Evolutionary conservation across 1,284 basidiomycete genomes (phyloP).

Genomic region (Rhodotorula sp.): DNA sequence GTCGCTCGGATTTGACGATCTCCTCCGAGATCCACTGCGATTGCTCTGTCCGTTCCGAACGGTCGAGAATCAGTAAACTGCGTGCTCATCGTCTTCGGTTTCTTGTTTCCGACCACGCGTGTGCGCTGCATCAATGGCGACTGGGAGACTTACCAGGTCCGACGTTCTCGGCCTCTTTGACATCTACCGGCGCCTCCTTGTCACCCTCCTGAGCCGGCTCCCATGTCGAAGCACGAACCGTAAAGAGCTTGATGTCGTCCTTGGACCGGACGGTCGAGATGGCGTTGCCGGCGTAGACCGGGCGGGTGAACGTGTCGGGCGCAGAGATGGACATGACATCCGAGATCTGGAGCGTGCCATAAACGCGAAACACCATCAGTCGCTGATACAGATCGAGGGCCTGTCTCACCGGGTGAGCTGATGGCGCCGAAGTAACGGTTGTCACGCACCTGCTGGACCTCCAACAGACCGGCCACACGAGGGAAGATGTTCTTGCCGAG

Average conservation of each 20-base stretch:
- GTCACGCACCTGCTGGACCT: constrained; percentile 54
- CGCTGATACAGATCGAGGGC: not conserved
- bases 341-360: constrained; percentile 59
- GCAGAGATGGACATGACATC: constrained; percentile 86
- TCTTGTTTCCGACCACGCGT: not conserved
- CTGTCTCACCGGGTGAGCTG: not conserved
- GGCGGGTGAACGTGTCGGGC: constrained; percentile 79
- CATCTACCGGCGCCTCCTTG: constrained; percentile 60
- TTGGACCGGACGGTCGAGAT: constrained; percentile 81
- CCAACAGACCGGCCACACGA: constrained; percentile 79
- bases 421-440: not conserved
- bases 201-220: constrained; percentile 59
- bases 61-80: not conserved
- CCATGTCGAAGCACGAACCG: constrained; percentile 93
- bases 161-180: constrained; percentile 62
- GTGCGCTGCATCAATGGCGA: not conserved
- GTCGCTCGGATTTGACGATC: constrained; percentile 86
- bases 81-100: too few species aligned
- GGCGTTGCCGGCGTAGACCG: constrained; percentile 98
- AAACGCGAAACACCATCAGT: not conserved
- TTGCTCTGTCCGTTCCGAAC: constrained; percentile 20
- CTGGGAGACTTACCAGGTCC: constrained; percentile 20
- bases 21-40: constrained; percentile 77
- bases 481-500: constrained; percentile 75
- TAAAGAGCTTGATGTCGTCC: constrained; percentile 86